A percentile compares a stretch with the other conserved stretches of the same genome.
These are phyloP conservation scores for Cyclotella atomus DNA, from an alignment of 108 stramenopile species.

Conservation along the genomic window DNA sequence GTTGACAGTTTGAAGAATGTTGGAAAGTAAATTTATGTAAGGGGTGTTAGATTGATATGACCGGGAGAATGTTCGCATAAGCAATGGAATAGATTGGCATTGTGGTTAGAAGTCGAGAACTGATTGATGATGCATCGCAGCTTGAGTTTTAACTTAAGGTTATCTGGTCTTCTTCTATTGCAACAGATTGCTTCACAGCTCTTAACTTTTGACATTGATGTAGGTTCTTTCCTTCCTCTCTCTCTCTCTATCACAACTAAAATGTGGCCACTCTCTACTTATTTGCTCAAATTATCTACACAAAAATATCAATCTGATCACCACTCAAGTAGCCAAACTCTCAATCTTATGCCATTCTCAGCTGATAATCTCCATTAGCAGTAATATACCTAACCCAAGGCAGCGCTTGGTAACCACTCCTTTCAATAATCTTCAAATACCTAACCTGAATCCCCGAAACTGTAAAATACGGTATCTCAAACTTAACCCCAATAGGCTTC, in stretches of 20 bases:
- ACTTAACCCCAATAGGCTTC: slow-evolving; percentile 93
- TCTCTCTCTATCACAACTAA: too few relatives aligned
- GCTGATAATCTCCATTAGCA: slow-evolving; percentile 97
- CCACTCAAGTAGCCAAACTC: not conserved
- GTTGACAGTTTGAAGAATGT: slow-evolving; percentile 21
- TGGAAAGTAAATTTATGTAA: slow-evolving; percentile 28
- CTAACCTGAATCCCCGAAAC: slow-evolving; percentile 99
- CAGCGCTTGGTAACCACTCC: slow-evolving; percentile 97
- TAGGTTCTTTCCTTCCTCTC: too few relatives aligned
- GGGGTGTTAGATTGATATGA: not conserved
- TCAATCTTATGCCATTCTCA: slow-evolving; percentile 90
- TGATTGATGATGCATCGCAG: too few relatives aligned
- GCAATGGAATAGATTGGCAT: not conserved
- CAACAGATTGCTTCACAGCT: too few relatives aligned
- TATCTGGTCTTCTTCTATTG: too few relatives aligned
- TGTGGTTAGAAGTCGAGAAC: too few relatives aligned
- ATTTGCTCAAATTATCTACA: too few relatives aligned
- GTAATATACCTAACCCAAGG: slow-evolving; percentile 99
- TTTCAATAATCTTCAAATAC: slow-evolving; percentile 99
- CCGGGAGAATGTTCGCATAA: too few relatives aligned
- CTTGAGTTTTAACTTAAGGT: too few relatives aligned
- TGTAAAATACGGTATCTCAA: slow-evolving; percentile 99
- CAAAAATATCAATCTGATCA: too few relatives aligned
- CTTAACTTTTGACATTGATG: too few relatives aligned
- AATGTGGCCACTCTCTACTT: too few relatives aligned